These are phyloP conservation scores for Fusarium sambucinum DNA, from an alignment of 2,329 filamentous ascomycete species.

Conservation along the genomic window DNA sequence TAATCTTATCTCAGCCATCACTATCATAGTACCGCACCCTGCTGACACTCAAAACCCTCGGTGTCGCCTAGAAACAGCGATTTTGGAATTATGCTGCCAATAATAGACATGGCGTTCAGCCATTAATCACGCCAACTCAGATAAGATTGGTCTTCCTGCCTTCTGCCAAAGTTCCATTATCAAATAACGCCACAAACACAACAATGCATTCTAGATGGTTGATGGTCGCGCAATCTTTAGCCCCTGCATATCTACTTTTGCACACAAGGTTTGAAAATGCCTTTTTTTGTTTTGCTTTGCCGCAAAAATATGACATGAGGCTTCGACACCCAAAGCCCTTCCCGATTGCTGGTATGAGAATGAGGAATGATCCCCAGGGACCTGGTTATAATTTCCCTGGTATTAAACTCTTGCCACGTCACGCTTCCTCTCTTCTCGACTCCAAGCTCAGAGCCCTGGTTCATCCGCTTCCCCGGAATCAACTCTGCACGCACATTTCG, in stretches of 20 bases:
- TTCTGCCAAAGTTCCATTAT: neutral
- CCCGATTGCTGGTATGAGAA: neutral
- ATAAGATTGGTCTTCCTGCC: slow-evolving; percentile 32
- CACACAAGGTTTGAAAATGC: neutral
- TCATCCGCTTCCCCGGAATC: slow-evolving; percentile 22
- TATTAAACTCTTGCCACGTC: slow-evolving; percentile 9
- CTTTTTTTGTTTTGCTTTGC: neutral
- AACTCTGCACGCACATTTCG: slow-evolving; percentile 1
- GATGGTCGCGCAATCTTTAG: neutral
- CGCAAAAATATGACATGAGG: slow-evolving; percentile 1
- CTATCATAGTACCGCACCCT: neutral
- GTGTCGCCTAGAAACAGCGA: slow-evolving; percentile 13
- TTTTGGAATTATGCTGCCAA: slow-evolving; percentile 18
- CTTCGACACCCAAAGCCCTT: neutral
- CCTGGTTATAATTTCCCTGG: neutral
- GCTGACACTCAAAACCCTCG: neutral
- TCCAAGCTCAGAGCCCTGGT: slow-evolving; percentile 22
- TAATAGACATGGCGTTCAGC: slow-evolving; percentile 10
- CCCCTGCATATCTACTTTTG: neutral
- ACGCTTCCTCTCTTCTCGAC: slow-evolving; percentile 1
- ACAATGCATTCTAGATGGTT: neutral
- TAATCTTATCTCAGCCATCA: slow-evolving; percentile 29
- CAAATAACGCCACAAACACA: slow-evolving; percentile 29
- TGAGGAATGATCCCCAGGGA: neutral
- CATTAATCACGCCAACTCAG: slow-evolving; percentile 45